Conservation (phyloP, 2,329 filamentous ascomycete genomes). For the Alternaria dauci region DNA sequence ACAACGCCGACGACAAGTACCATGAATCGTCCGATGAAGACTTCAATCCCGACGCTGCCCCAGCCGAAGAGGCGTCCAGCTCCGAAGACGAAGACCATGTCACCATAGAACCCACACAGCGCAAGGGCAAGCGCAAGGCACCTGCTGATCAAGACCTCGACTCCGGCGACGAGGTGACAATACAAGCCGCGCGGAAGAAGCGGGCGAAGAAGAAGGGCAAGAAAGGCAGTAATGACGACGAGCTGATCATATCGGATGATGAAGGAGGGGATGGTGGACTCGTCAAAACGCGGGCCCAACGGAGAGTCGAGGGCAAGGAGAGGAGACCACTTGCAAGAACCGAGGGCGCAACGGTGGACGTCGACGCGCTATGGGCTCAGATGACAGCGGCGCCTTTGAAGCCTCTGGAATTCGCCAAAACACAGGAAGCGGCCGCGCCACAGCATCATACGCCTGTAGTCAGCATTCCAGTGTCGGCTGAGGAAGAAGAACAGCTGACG, state of each 20-base stretch:
- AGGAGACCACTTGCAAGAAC: slow-evolving; percentile 61
- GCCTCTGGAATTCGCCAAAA: slow-evolving; percentile 31
- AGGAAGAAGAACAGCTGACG: slow-evolving; percentile 58
- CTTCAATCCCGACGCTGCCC: slow-evolving; percentile 73
- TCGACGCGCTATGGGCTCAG: slow-evolving; percentile 74
- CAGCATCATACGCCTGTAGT: slow-evolving; percentile 20
- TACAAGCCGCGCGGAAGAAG: slow-evolving; percentile 67
- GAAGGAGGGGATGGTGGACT: slow-evolving; percentile 66
- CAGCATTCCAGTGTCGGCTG: slow-evolving; percentile 17
- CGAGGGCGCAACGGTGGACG: slow-evolving; percentile 72
- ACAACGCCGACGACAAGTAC: slow-evolving; percentile 55
- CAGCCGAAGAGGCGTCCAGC: slow-evolving; percentile 60
- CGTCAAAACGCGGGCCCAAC: slow-evolving; percentile 76
- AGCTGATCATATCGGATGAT: slow-evolving; percentile 40
- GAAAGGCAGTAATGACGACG: slow-evolving; percentile 32
- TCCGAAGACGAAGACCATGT: slow-evolving; percentile 53
- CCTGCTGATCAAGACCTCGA: slow-evolving; percentile 45
- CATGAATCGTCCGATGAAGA: slow-evolving; percentile 76
- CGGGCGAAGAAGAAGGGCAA: slow-evolving; percentile 52
- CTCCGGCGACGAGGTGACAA: slow-evolving; percentile 76
- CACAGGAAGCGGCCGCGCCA: slow-evolving; percentile 17
- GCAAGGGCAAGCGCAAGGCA: slow-evolving; percentile 46
- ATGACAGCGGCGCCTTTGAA: slow-evolving; percentile 64
- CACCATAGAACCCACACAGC: slow-evolving; percentile 28
- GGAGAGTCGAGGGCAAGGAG: slow-evolving; percentile 70